Conservation (phyloP, 768 basidiomycete genomes). For the Psilocybe sp. region DNA sequence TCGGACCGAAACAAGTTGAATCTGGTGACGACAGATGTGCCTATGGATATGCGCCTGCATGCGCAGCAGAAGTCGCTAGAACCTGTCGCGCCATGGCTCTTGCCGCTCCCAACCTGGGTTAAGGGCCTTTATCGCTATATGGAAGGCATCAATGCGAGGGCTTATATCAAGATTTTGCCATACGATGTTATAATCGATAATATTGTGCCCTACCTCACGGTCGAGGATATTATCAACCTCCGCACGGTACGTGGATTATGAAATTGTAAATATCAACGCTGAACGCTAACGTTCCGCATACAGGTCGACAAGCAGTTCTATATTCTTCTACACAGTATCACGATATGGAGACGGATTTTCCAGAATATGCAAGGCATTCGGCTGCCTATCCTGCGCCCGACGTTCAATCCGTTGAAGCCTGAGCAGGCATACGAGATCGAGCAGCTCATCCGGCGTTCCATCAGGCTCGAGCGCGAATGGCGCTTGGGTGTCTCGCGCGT, state of each 20-base stretch:
- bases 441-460: constrained; percentile 56
- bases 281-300: not conserved
- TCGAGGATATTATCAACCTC: constrained; percentile 48
- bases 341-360: constrained; percentile 69
- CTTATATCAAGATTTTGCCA: constrained; percentile 26
- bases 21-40: too few relatives aligned
- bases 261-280: not conserved
- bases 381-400: constrained; percentile 60
- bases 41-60: too few relatives aligned
- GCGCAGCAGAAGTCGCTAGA: too few relatives aligned
- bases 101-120: not conserved
- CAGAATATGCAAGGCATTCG: constrained; percentile 46
- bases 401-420: constrained; percentile 39
- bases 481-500: constrained; percentile 35
- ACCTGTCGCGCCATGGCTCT: too few relatives aligned
- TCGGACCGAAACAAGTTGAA: too few relatives aligned
- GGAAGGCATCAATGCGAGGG: not conserved
- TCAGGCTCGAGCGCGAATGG: constrained; percentile 64
- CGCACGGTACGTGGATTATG: constrained; percentile 31
- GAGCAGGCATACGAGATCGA: constrained; percentile 47
- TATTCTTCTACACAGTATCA: constrained; percentile 61
- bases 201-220: constrained; percentile 36
- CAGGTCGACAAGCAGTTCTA: constrained; percentile 62
- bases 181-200: constrained; percentile 41
- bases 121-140: not conserved